Percentiles rank a stretch among this genome's conserved stretches.
These are phyloP conservation scores for Fraxinus sp. DNA, from an alignment of 305 asterid genomes.

Conservation along the genomic window DNA sequence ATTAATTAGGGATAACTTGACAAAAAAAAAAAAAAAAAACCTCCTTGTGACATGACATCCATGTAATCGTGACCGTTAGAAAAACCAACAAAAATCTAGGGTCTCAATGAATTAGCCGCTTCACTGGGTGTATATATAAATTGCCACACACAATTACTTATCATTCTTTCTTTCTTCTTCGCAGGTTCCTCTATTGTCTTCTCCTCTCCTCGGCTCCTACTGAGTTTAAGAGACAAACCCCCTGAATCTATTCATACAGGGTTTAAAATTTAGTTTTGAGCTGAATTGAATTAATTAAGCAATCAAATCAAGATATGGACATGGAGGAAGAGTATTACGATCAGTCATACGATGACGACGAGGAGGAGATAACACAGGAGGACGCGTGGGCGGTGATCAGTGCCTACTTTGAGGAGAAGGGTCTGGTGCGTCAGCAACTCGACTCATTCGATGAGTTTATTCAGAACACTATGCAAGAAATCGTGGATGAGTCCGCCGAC, in stretches of 20 bases:
- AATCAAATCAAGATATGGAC: slow-evolving; percentile 39
- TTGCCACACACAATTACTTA: background rate
- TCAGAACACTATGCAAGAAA: slow-evolving; percentile 97
- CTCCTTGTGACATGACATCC: background rate
- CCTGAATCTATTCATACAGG: background rate
- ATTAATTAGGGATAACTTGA: background rate
- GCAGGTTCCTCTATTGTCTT: background rate
- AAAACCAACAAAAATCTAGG: background rate
- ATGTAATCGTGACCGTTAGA: background rate
- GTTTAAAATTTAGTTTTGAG: background rate
- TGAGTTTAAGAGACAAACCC: background rate
- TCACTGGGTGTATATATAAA: background rate
- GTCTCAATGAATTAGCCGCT: background rate
- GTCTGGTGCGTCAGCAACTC: slow-evolving; percentile 88
- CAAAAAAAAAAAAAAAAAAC: background rate
- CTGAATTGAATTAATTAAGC: background rate
- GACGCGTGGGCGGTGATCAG: slow-evolving; percentile 99
- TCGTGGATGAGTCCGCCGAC: slow-evolving; percentile 88
- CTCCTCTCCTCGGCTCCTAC: background rate
- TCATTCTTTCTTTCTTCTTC: background rate
- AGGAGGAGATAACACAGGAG: slow-evolving; percentile 89
- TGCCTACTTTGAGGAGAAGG: slow-evolving; percentile 94
- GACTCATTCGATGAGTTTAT: slow-evolving; percentile 97
- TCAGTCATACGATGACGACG: slow-evolving; percentile 44
- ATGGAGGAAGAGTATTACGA: slow-evolving; percentile 64